Evolutionary conservation across 495 filamentous ascomycete species (phyloP), one percentile per base, ranked within the genome.

Genomic region (Hyaloscypha finlandica): DNA sequence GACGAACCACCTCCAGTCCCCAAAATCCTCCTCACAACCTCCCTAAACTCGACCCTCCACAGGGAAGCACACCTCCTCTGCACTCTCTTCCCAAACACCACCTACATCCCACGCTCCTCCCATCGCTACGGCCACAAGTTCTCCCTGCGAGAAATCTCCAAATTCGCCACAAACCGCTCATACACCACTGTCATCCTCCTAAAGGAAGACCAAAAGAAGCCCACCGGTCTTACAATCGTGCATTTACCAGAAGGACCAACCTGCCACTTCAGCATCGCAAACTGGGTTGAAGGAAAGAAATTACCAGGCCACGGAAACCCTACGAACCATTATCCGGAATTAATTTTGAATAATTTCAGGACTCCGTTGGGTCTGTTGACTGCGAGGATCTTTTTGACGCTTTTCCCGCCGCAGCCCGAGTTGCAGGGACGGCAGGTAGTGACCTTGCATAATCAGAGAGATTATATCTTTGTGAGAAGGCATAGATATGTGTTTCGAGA

Each of bases 401-500:
- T 97, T 48, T 97, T 95, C 80, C 94, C 94, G 1, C 82, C 89
- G 3, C 85, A 87, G 61, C 93, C 95, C 4, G 92, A 99, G 65
- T 78, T 97, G 3, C 80, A 85, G 31, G 94, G 94, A 6, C 80
- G 95, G 20, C 93, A 97, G 69, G 93, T 96, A 0, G 89, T 97
- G 35, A 97, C 94, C 6, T 74, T 97, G 55, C 94, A 97, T 75
- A 97, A 97, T 71, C 94, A 97, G 78, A 89, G 95, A 66, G 94
- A 99, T 77, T 99, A 96, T 77, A 92, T 97, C 69, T 99, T 99
- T 72, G 81, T 97, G 56, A 84, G 95, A 8, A 81, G 94, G 32
- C 93, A 97, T 75, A 83, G 95, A 33, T 99, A 99, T 73, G 84
- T 97, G 3, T 97, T 99, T 79, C 85, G 95, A 0, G 93, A 98